phyloP scores from a whole-genome alignment of 2,329 filamentous ascomycete genomes.

The Plectosphaerella sp. region DNA sequence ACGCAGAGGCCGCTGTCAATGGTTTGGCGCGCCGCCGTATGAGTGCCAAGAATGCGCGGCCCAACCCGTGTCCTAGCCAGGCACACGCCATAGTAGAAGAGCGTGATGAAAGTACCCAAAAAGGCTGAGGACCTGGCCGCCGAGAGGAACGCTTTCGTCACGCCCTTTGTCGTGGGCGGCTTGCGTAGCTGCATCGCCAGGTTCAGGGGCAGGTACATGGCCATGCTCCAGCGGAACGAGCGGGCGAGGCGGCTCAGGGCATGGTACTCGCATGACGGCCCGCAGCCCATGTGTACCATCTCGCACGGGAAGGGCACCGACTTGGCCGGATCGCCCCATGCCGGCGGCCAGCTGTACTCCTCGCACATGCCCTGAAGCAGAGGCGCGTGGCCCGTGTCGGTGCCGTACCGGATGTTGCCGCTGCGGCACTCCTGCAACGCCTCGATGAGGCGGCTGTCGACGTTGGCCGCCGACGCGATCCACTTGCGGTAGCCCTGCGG shows the following conservation, averaged over 20 bases:
- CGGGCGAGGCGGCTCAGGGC: conserved; percentile 62
- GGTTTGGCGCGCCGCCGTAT: conserved; percentile 38
- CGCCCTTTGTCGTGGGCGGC: conserved; percentile 37
- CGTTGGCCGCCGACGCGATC: conserved; percentile 72
- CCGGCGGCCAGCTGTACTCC: conserved; percentile 64
- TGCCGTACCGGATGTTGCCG: conserved; percentile 65
- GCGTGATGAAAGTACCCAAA: conserved; percentile 68
- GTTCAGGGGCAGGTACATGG: conserved; percentile 73
- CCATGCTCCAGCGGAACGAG: conserved; percentile 70
- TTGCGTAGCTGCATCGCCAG: conserved; percentile 55
- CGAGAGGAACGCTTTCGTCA: conserved; percentile 47
- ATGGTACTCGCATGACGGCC: conserved; percentile 71
- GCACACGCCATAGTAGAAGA: conserved; percentile 85
- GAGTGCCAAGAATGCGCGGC: conserved; percentile 59
- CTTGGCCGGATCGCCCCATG: conserved; percentile 67
- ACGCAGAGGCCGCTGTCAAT: conserved; percentile 66
- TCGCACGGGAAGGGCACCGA: conserved; percentile 75
- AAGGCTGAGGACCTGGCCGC: conserved; percentile 71
- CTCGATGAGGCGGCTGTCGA: conserved; percentile 70
- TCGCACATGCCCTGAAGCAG: conserved; percentile 68
- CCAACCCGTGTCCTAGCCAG: conserved; percentile 70
- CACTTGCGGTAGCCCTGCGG: conserved; percentile 74
- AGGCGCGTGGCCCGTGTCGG: conserved; percentile 64
- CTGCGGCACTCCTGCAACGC: conserved; percentile 64
- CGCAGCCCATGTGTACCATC: conserved; percentile 76